Conservation (phyloP, 202 grass and related monocot genomes). For the Setaria italica region DNA sequence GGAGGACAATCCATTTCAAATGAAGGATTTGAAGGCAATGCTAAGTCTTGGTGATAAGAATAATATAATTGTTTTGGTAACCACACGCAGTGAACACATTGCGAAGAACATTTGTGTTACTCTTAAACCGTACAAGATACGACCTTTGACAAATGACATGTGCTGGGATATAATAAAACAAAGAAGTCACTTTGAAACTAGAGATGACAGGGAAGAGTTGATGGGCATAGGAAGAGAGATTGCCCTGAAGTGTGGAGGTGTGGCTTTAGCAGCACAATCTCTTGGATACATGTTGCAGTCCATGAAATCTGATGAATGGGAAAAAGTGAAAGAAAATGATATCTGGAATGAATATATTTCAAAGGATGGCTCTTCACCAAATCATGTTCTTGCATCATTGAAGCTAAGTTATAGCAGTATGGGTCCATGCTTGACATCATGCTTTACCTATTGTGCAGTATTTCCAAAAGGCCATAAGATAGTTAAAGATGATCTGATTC, state of each 20-base stretch:
- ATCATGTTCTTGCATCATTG: neutral
- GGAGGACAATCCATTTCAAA: neutral
- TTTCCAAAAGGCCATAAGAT: neutral
- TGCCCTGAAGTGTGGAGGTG: neutral
- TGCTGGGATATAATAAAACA: neutral
- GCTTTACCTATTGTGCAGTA: neutral
- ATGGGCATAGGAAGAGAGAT: neutral
- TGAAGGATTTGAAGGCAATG: neutral
- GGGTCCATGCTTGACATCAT: neutral
- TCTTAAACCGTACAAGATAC: neutral
- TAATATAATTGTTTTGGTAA: neutral
- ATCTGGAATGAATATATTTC: neutral
- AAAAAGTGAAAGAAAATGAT: neutral
- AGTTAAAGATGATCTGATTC: neutral
- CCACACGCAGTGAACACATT: neutral
- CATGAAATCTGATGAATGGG: neutral
- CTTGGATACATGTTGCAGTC: neutral
- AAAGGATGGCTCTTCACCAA: neutral
- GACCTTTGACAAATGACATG: neutral
- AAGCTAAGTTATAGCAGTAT: neutral
- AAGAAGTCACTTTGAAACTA: neutral
- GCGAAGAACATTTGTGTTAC: neutral
- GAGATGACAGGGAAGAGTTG: neutral
- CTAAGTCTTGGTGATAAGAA: neutral
- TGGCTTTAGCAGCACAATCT: neutral